Conservation (phyloP, 257 asterid genomes). For the Linaria vulgaris region DNA sequence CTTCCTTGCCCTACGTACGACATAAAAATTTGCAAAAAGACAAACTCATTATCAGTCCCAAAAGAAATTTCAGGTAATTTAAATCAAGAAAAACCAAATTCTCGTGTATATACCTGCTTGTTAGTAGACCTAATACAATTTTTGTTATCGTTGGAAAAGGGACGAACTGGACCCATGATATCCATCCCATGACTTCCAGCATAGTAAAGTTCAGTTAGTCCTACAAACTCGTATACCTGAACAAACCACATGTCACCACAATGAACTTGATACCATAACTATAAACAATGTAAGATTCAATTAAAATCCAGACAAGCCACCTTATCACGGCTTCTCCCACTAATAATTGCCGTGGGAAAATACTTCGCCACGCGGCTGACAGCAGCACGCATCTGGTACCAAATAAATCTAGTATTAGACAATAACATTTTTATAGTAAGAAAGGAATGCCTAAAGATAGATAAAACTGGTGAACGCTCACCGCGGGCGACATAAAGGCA, state of each 20-base stretch:
- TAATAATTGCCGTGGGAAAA: conserved; percentile 88
- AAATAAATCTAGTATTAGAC: conserved; percentile 1
- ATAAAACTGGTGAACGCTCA: conserved; percentile 37
- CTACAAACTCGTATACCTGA: conserved; percentile 86
- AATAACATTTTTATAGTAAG: background rate
- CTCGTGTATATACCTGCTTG: conserved; percentile 58
- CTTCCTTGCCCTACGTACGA: conserved; percentile 74
- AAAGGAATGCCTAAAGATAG: no score
- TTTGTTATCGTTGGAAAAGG: conserved; percentile 44
- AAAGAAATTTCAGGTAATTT: background rate
- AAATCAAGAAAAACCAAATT: conserved; percentile 7
- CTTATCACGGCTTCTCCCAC: conserved; percentile 83
- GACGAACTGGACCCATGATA: conserved; percentile 84
- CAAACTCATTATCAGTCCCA: background rate
- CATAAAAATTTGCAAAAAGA: background rate
- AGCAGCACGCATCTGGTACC: conserved; percentile 70
- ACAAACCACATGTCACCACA: conserved; percentile 18
- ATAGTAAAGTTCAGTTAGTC: conserved; percentile 79
- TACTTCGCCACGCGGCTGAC: conserved; percentile 63
- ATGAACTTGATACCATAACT: no score
- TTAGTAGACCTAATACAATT: conserved; percentile 66
- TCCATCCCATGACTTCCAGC: conserved; percentile 99
- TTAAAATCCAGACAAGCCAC: conserved; percentile 26
- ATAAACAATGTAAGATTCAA: background rate
- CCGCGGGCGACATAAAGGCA: conserved; percentile 84